phyloP scores from a whole-genome alignment of 2,329 filamentous ascomycete genomes.

The Colletotrichum tabaci region DNA sequence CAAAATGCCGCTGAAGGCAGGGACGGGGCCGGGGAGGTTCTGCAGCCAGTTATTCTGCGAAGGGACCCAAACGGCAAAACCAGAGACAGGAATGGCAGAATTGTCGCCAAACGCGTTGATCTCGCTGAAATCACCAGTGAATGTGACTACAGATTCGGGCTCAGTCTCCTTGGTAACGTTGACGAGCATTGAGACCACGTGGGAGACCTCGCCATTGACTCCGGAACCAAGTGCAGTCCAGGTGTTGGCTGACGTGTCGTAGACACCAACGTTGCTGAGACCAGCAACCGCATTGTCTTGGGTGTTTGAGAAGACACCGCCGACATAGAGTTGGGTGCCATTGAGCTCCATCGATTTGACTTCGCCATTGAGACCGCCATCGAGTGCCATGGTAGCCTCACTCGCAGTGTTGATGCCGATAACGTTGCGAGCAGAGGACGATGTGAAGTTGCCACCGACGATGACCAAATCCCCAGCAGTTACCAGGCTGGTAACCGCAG shows the following conservation, averaged over 20 bases:
- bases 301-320: slow-evolving; percentile 87
- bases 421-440: slow-evolving; percentile 79
- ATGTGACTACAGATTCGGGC: slow-evolving; percentile 81
- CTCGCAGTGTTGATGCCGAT: slow-evolving; percentile 79
- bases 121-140: slow-evolving; percentile 85
- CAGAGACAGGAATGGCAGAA: slow-evolving; percentile 73
- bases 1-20: slow-evolving; percentile 80
- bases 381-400: slow-evolving; percentile 72
- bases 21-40: slow-evolving; percentile 77
- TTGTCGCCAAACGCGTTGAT: slow-evolving; percentile 79
- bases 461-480: slow-evolving; percentile 77
- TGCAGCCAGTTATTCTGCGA: slow-evolving; percentile 89
- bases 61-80: slow-evolving; percentile 94
- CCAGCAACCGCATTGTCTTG: slow-evolving; percentile 72
- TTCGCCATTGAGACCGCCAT: slow-evolving; percentile 83
- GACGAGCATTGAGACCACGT: slow-evolving; percentile 82
- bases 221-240: slow-evolving; percentile 90
- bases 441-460: slow-evolving; percentile 88
- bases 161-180: slow-evolving; percentile 78
- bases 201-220: slow-evolving; percentile 83
- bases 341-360: slow-evolving; percentile 81
- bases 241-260: slow-evolving; percentile 75
- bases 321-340: slow-evolving; percentile 80
- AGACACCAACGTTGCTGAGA: slow-evolving; percentile 83
- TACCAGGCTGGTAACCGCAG: slow-evolving; percentile 79